Conservation (phyloP, 202 grass and related monocot genomes). For the Musa balbisiana region DNA sequence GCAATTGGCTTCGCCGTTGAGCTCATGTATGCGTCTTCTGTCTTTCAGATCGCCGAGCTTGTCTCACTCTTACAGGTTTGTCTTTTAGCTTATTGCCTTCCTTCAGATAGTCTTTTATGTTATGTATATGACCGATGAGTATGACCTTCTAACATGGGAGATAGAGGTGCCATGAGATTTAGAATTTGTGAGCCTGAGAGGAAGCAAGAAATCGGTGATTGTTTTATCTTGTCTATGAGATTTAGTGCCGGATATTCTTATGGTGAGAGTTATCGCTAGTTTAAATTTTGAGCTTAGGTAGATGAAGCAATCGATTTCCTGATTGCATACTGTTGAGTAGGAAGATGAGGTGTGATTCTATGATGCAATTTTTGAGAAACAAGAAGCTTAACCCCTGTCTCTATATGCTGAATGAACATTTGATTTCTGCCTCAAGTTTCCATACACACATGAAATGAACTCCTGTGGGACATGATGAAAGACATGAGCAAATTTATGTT, state of each 20-base stretch:
- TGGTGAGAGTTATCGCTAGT: neutral
- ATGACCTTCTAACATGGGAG: too few relatives aligned
- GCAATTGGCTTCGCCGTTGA: constrained; percentile 65
- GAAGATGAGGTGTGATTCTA: neutral
- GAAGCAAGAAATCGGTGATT: too few relatives aligned
- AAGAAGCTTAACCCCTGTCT: neutral
- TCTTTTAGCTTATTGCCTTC: neutral
- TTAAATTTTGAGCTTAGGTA: neutral
- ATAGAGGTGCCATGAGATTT: too few relatives aligned
- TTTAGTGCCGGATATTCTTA: too few relatives aligned
- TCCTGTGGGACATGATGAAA: neutral
- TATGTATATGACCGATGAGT: too few relatives aligned
- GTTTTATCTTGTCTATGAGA: too few relatives aligned
- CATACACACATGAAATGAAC: neutral
- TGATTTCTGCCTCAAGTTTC: neutral
- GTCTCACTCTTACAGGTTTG: constrained; percentile 76
- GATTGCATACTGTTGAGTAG: neutral
- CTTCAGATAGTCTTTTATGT: neutral
- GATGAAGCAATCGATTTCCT: neutral
- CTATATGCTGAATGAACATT: neutral
- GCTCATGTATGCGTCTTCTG: constrained; percentile 64
- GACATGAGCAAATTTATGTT: neutral
- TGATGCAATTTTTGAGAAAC: neutral
- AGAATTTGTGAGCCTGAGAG: too few relatives aligned
- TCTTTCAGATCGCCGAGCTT: constrained; percentile 74